phyloP scores from a whole-genome alignment of 2,329 filamentous ascomycete species.

The Paracamarosporium sp. region DNA sequence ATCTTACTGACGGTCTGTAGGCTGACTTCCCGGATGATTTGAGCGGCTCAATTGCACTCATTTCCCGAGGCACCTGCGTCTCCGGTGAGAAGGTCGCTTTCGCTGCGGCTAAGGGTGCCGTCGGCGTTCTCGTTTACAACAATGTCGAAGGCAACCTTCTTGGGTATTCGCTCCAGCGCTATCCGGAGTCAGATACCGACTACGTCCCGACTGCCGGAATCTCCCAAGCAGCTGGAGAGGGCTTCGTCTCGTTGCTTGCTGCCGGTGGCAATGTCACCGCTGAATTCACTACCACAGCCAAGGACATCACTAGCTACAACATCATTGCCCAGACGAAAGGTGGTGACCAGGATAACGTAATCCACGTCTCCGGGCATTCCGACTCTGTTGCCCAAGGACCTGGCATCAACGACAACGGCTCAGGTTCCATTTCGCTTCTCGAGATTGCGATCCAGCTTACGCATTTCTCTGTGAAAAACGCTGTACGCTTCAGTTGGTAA shows the following conservation, averaged over 20 bases:
- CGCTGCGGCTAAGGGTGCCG: slow-evolving; percentile 64
- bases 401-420: slow-evolving; percentile 81
- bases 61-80: slow-evolving; percentile 72
- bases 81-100: slow-evolving; percentile 75
- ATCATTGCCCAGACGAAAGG: slow-evolving; percentile 66
- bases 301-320: slow-evolving; percentile 50
- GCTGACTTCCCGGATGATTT: slow-evolving; percentile 68
- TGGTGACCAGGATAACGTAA: slow-evolving; percentile 66
- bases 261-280: slow-evolving; percentile 39
- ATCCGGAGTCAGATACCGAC: slow-evolving; percentile 58
- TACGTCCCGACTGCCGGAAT: slow-evolving; percentile 74
- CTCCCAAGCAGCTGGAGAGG: slow-evolving; percentile 64
- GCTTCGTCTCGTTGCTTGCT: slow-evolving; percentile 62
- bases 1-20: slow-evolving; percentile 15
- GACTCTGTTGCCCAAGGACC: slow-evolving; percentile 68
- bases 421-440: slow-evolving; percentile 67
- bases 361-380: slow-evolving; percentile 64
- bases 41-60: slow-evolving; percentile 71
- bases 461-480: slow-evolving; percentile 75
- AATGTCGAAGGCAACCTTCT: slow-evolving; percentile 65
- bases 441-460: slow-evolving; percentile 67
- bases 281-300: slow-evolving; percentile 33
- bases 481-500: slow-evolving; percentile 67
- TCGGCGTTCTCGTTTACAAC: slow-evolving; percentile 75
- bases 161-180: slow-evolving; percentile 42